These are phyloP conservation scores for Ogataea trehaloabstinens DNA, from an alignment of 805 yeast species.

Conservation along the genomic window DNA sequence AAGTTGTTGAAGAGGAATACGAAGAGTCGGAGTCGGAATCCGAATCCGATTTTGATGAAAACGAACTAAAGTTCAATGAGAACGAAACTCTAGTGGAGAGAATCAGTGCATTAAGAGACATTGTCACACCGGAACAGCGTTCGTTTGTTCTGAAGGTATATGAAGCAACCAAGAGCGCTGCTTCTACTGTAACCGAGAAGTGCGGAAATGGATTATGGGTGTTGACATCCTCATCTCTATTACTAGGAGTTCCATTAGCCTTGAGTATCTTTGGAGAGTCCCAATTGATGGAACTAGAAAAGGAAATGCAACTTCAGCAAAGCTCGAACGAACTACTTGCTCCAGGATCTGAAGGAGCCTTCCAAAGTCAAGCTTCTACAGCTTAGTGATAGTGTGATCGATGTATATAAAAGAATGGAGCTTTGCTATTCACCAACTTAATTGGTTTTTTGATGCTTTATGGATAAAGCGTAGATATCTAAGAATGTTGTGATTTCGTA, in stretches of 20 bases:
- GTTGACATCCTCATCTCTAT: conserved; percentile 74
- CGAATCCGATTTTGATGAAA: conserved; percentile 43
- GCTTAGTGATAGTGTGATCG: conserved; percentile 12
- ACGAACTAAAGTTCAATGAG: conserved; percentile 75
- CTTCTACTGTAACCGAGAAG: conserved; percentile 49
- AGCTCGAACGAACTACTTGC: conserved; percentile 68
- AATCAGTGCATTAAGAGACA: conserved; percentile 86
- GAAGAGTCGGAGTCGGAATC: conserved; percentile 37
- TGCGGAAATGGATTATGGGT: conserved; percentile 84
- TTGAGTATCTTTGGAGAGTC: conserved; percentile 88
- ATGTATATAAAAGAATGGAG: conserved; percentile 1
- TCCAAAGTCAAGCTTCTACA: conserved; percentile 19
- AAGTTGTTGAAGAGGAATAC: conserved; percentile 33
- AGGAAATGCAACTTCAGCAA: conserved; percentile 80
- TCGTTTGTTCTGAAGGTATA: conserved; percentile 32
- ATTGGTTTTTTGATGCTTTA: conserved; percentile 68
- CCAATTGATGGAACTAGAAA: conserved; percentile 91
- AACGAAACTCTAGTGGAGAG: conserved; percentile 86
- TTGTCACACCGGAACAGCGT: conserved; percentile 87
- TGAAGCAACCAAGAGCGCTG: conserved; percentile 37
- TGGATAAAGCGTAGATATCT: conserved; percentile 82
- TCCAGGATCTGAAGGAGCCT: conserved; percentile 56
- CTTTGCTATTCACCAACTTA: too few relatives aligned
- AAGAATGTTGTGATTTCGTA: conserved; percentile 75
- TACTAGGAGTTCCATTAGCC: conserved; percentile 90